phyloP scores from a whole-genome alignment of 2,329 filamentous ascomycete species.

The Achaetomium macrosporum region DNA sequence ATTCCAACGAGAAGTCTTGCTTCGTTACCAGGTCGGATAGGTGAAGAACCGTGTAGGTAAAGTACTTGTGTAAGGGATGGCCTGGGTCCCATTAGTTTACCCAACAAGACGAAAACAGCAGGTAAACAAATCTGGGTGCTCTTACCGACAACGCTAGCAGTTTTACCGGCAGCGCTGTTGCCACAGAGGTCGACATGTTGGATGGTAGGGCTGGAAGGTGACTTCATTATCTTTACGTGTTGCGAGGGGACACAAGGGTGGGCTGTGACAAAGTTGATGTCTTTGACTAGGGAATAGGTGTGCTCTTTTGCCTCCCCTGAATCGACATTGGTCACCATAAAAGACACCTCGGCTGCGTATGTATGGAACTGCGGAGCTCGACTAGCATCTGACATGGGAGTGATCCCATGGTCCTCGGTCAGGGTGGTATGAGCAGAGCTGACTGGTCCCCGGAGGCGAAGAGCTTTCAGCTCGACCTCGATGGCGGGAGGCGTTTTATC shows the following conservation, averaged over 20 bases:
- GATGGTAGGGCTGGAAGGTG: constrained; percentile 54
- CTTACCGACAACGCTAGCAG: constrained; percentile 40
- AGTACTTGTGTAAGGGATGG: constrained; percentile 59
- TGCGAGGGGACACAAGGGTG: constrained; percentile 57
- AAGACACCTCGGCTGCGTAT: constrained; percentile 38
- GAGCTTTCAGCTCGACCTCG: constrained; percentile 43
- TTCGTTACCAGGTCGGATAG: constrained; percentile 50
- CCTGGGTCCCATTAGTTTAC: constrained; percentile 32
- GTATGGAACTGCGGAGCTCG: constrained; percentile 30
- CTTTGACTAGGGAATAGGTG: constrained; percentile 46
- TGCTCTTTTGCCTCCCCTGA: constrained; percentile 35
- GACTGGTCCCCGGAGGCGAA: constrained; percentile 43
- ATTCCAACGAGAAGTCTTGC: constrained; percentile 40
- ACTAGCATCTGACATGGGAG: constrained; percentile 34
- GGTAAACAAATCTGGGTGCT: background rate
- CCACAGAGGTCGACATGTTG: constrained; percentile 51
- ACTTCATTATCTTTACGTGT: constrained; percentile 52
- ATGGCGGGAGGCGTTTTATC: constrained; percentile 42
- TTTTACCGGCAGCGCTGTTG: constrained; percentile 37
- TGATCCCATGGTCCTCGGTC: constrained; percentile 36
- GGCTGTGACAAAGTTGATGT: constrained; percentile 60
- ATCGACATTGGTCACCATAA: constrained; percentile 38
- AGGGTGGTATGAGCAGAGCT: constrained; percentile 43
- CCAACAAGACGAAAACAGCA: background rate
- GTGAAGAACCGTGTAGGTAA: constrained; percentile 54